Conservation (phyloP, 2,329 filamentous ascomycete species). For the Penicillium sp. region DNA sequence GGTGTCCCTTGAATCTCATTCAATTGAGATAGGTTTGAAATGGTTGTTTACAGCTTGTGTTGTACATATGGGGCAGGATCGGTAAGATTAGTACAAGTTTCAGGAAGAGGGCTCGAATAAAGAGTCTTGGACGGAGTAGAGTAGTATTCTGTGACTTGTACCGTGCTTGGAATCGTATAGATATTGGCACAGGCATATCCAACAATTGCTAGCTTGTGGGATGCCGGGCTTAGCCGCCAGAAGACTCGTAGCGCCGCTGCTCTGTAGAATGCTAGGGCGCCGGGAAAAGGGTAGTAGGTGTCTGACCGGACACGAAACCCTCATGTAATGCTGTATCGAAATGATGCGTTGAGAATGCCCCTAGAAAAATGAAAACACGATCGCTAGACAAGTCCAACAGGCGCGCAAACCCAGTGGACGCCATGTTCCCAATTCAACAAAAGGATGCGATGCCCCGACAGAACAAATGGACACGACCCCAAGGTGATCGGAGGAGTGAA, state of each 20-base stretch:
- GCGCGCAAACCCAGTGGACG: constrained; percentile 16
- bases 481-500: neutral
- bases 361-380: constrained; percentile 10
- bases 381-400: constrained; percentile 24
- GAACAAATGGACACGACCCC: constrained; percentile 1
- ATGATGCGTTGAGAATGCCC: constrained; percentile 14
- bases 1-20: neutral
- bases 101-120: too few relatives aligned
- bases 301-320: neutral
- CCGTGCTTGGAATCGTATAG: constrained; percentile 2
- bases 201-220: constrained; percentile 12
- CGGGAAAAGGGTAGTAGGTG: neutral
- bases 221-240: neutral
- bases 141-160: neutral
- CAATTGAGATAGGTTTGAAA: neutral
- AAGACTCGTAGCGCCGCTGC: neutral
- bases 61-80: neutral
- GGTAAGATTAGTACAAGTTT: neutral
- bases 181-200: neutral
- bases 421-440: constrained; percentile 19
- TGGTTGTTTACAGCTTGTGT: neutral
- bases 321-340: constrained; percentile 20
- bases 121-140: too few relatives aligned
- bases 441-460: constrained; percentile 8
- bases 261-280: neutral